phyloP scores from a whole-genome alignment of 345 rosid genomes.

The Eucalyptus curtisii region DNA sequence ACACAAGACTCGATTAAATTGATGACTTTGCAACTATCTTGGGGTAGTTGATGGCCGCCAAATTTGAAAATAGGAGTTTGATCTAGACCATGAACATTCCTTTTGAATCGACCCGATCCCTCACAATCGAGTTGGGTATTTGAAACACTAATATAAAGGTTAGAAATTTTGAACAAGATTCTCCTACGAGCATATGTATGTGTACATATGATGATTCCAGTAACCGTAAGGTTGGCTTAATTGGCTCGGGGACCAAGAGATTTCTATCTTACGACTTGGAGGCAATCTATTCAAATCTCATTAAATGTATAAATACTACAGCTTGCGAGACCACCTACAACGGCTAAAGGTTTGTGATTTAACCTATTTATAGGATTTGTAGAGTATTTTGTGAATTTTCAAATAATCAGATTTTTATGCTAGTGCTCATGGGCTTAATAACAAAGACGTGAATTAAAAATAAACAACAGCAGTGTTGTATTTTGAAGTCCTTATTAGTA shows the following conservation, averaged over 20 bases:
- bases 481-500: background rate
- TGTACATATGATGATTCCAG: background rate
- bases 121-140: background rate
- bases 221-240: background rate
- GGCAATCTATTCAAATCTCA: background rate
- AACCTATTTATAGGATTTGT: background rate
- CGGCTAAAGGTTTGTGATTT: background rate
- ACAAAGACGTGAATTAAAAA: background rate
- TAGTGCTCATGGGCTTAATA: background rate
- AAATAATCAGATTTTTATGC: background rate
- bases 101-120: background rate
- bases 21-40: background rate
- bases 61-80: background rate
- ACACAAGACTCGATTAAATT: background rate
- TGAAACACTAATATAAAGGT: background rate
- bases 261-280: background rate
- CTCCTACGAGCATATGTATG: fast-evolving
- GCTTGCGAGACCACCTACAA: background rate
- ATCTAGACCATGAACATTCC: background rate
- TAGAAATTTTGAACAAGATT: background rate
- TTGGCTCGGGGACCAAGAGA: background rate
- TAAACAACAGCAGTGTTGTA: background rate
- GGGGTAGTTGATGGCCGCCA: background rate
- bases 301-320: background rate
- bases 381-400: background rate